phyloP scores from a whole-genome alignment of 164 flowering plant species.

The Tetracentron sinense region DNA sequence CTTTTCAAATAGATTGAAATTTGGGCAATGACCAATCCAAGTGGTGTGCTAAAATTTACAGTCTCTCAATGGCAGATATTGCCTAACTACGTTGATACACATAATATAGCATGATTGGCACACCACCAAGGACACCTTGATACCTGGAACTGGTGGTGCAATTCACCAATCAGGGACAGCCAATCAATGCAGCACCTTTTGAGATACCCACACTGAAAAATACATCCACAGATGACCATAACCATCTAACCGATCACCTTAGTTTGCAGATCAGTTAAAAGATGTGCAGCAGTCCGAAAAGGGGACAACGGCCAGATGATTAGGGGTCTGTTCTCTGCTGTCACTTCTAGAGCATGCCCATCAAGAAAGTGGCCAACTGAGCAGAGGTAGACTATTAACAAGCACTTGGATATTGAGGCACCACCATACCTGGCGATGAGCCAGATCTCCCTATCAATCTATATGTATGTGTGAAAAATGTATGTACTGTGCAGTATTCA shows the following conservation, averaged over 20 bases:
- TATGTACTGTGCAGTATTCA: neutral
- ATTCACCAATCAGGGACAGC: too few relatives aligned
- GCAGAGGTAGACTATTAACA: neutral
- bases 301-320: neutral
- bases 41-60: neutral
- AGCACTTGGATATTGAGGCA: neutral
- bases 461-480: neutral
- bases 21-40: neutral
- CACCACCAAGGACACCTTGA: too few relatives aligned
- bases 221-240: neutral
- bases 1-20: too few relatives aligned
- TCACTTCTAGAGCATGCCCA: neutral
- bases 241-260: neutral
- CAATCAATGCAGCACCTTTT: too few relatives aligned
- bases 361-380: neutral
- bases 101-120: too few relatives aligned
- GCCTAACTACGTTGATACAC: neutral
- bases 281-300: neutral
- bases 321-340: neutral
- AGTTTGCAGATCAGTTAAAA: neutral
- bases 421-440: neutral
- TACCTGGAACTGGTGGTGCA: too few relatives aligned
- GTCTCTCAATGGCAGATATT: neutral
- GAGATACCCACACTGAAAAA: too few relatives aligned
- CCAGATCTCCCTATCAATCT: neutral